Percentiles rank a stretch among this genome's conserved stretches.
Conservation (phyloP, 345 rosid genomes). For the Eutrema japonicum region DNA sequence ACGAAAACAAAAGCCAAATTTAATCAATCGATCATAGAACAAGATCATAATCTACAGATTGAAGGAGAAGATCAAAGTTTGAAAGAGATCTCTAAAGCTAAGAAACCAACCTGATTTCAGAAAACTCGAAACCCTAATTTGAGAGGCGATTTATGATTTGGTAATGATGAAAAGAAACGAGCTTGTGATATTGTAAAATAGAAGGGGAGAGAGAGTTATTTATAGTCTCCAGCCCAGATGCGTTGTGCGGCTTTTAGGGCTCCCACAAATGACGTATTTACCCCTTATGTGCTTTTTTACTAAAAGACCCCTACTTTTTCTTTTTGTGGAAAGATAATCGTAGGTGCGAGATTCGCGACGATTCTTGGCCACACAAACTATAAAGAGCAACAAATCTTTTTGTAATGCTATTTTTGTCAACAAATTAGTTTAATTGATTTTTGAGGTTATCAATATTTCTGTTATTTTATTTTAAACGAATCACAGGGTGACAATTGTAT, state of each 20-base stretch:
- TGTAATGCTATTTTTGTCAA: neutral
- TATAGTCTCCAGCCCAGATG: constrained; percentile 27
- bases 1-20: constrained; percentile 18
- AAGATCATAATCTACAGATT: neutral
- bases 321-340: constrained; percentile 15
- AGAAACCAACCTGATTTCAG: constrained; percentile 29
- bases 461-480: neutral
- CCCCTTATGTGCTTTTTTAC: constrained; percentile 2
- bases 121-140: constrained; percentile 9
- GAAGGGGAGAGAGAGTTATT: neutral
- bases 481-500: neutral
- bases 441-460: too few species aligned
- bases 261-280: neutral
- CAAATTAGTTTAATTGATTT: neutral
- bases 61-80: neutral
- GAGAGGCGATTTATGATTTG: constrained; percentile 11
- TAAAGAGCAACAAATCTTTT: constrained; percentile 18
- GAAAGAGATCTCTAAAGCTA: constrained; percentile 9
- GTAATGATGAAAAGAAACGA: constrained; percentile 24
- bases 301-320: neutral
- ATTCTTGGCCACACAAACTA: constrained; percentile 37
- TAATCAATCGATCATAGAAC: constrained; percentile 1
- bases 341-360: constrained; percentile 28
- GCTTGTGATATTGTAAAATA: constrained; percentile 14
- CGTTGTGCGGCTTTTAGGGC: constrained; percentile 42